Conservation (phyloP, 2,329 filamentous ascomycete species). For the Xylaria sp. region DNA sequence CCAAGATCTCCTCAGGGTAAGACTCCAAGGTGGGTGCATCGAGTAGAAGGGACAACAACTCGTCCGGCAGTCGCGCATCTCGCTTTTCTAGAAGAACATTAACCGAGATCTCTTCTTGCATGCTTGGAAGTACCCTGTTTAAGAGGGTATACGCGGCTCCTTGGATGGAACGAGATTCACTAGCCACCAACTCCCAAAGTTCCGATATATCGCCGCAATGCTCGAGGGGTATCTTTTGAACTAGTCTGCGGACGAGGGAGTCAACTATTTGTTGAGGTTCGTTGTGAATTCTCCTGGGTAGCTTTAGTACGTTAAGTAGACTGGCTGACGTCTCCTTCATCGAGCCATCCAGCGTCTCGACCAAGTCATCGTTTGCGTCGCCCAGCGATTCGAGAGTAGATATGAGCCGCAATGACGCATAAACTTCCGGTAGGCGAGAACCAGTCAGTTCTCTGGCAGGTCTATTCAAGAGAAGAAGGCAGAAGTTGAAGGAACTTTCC, state of each 20-base stretch:
- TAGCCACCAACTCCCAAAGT: constrained; percentile 70
- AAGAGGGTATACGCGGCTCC: constrained; percentile 75
- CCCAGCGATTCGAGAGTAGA: constrained; percentile 56
- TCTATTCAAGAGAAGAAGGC: constrained; percentile 52
- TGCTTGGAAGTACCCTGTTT: constrained; percentile 69
- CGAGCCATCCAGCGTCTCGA: constrained; percentile 63
- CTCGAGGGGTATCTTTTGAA: constrained; percentile 58
- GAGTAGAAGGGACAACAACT: constrained; percentile 76
- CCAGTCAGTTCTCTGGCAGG: constrained; percentile 40
- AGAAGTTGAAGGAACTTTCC: constrained; percentile 58
- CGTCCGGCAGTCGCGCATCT: constrained; percentile 69
- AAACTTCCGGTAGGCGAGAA: constrained; percentile 55
- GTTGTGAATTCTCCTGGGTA: constrained; percentile 42
- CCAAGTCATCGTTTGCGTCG: constrained; percentile 79
- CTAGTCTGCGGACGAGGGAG: constrained; percentile 63
- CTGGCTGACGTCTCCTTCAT: constrained; percentile 51
- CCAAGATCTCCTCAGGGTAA: constrained; percentile 60
- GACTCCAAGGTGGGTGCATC: constrained; percentile 68
- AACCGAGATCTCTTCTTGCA: constrained; percentile 77
- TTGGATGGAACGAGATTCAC: constrained; percentile 69
- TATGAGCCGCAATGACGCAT: constrained; percentile 69
- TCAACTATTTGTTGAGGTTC: constrained; percentile 73
- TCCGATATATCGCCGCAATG: constrained; percentile 59
- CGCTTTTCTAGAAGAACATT: constrained; percentile 68
- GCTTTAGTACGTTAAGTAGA: constrained; percentile 59